Conservation (phyloP, 1,139 yeast species). For the Scheffersomyces segobiensis region DNA sequence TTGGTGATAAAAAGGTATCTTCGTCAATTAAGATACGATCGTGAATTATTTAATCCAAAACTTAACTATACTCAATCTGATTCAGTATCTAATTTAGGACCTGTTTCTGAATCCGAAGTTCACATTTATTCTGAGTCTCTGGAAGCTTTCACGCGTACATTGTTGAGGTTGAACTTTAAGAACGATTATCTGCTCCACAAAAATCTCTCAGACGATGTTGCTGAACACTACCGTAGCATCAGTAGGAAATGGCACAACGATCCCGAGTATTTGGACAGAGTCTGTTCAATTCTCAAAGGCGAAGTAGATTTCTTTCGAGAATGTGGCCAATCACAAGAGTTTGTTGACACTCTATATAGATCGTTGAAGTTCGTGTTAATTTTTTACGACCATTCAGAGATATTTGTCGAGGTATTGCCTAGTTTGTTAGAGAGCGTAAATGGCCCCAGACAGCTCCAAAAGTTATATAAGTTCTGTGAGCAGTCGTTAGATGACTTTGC, state of each 20-base stretch:
- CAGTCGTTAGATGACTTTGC: constrained; percentile 9
- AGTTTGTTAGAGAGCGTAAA: constrained; percentile 16
- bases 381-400: constrained; percentile 25
- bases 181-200: constrained; percentile 17
- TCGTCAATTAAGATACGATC: neutral
- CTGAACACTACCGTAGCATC: constrained; percentile 16
- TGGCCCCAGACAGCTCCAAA: constrained; percentile 8
- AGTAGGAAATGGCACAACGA: constrained; percentile 20
- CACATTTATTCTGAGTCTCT: constrained; percentile 10
- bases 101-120: constrained; percentile 1
- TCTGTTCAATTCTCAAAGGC: constrained; percentile 10
- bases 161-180: constrained; percentile 23
- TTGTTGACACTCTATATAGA: constrained; percentile 19
- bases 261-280: constrained; percentile 19
- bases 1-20: constrained; percentile 4
- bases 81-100: neutral
- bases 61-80: neutral
- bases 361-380: constrained; percentile 33
- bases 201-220: constrained; percentile 17
- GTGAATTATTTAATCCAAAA: neutral
- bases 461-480: constrained; percentile 10
- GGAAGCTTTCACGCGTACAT: constrained; percentile 17
- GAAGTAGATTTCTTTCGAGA: constrained; percentile 16
- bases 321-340: constrained; percentile 24
- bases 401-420: constrained; percentile 21